These are phyloP conservation scores for Curvularia spicifera DNA, from an alignment of 2,329 filamentous ascomycete genomes.

Conservation along the genomic window DNA sequence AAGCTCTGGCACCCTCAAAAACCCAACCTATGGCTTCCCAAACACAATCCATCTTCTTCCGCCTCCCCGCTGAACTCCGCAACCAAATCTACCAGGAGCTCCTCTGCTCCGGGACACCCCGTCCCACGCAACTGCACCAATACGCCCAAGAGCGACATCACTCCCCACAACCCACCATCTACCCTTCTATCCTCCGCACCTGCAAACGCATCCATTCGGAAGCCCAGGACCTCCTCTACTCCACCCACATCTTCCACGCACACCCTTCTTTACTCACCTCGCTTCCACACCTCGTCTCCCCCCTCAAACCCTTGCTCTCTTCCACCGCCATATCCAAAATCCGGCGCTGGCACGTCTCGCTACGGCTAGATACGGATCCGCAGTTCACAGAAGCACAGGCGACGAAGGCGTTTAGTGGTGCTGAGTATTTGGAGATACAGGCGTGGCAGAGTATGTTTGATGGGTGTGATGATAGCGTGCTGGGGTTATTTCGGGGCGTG, in stretches of 20 bases:
- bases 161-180: constrained; percentile 31
- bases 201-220: constrained; percentile 53
- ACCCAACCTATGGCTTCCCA: constrained; percentile 19
- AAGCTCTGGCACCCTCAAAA: constrained; percentile 1
- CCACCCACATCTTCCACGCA: constrained; percentile 58
- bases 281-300: constrained; percentile 52
- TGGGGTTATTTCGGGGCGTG: constrained; percentile 56
- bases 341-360: constrained; percentile 52
- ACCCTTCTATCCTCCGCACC: constrained; percentile 52
- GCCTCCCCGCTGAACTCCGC: constrained; percentile 65
- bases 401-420: constrained; percentile 53
- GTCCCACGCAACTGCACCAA: constrained; percentile 11
- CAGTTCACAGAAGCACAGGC: constrained; percentile 52
- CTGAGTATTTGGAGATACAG: constrained; percentile 57
- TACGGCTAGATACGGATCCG: constrained; percentile 59
- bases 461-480: constrained; percentile 50
- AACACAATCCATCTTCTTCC: constrained; percentile 43
- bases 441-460: constrained; percentile 54
- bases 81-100: constrained; percentile 62
- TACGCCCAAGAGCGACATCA: constrained; percentile 4
- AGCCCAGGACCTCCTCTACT: constrained; percentile 56
- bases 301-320: constrained; percentile 48
- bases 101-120: constrained; percentile 36
- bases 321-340: constrained; percentile 47
- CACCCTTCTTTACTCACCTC: constrained; percentile 55